Conservation (phyloP, 148 eudicot species). For the Amaranthus cruentus region DNA sequence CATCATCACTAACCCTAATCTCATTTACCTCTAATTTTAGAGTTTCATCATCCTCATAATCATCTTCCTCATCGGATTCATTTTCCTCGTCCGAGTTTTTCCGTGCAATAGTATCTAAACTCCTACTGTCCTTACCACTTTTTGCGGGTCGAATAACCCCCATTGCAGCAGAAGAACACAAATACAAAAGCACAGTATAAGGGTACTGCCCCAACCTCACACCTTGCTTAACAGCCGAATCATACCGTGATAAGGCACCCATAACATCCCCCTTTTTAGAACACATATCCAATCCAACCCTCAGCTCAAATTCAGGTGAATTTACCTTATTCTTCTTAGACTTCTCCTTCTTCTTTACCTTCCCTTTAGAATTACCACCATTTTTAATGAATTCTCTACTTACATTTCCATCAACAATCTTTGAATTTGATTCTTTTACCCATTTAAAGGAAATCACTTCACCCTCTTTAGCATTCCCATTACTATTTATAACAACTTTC, state of each 20-base stretch:
- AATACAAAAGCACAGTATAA: slow-evolving; percentile 68
- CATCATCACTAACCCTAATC: slow-evolving; percentile 55
- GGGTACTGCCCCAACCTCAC: slow-evolving; percentile 56
- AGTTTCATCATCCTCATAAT: slow-evolving; percentile 19
- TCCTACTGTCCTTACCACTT: slow-evolving; percentile 58
- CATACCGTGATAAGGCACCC: slow-evolving; percentile 74
- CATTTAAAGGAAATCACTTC: slow-evolving; percentile 25
- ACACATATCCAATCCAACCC: slow-evolving; percentile 61
- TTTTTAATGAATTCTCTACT: slow-evolving; percentile 13
- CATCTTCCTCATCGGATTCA: slow-evolving; percentile 23
- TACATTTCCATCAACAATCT: slow-evolving; percentile 14
- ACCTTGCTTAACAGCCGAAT: slow-evolving; percentile 46
- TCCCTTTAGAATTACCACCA: slow-evolving; percentile 7
- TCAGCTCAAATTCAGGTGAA: slow-evolving; percentile 35
- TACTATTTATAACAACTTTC: slow-evolving; percentile 19
- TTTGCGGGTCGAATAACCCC: slow-evolving; percentile 72
- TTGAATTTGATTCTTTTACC: slow-evolving; percentile 18
- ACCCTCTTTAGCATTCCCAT: slow-evolving; percentile 22
- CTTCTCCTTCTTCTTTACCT: slow-evolving; percentile 36
- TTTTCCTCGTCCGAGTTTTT: slow-evolving; percentile 25
- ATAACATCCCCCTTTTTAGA: slow-evolving; percentile 75
- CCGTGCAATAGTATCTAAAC: slow-evolving; percentile 32
- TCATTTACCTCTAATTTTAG: slow-evolving; percentile 26
- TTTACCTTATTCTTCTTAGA: slow-evolving; percentile 38
- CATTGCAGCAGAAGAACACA: slow-evolving; percentile 88